Base-by-base conservation (phyloP, 257 asterid genomes). In the Ehretia macrophylla region DNA sequence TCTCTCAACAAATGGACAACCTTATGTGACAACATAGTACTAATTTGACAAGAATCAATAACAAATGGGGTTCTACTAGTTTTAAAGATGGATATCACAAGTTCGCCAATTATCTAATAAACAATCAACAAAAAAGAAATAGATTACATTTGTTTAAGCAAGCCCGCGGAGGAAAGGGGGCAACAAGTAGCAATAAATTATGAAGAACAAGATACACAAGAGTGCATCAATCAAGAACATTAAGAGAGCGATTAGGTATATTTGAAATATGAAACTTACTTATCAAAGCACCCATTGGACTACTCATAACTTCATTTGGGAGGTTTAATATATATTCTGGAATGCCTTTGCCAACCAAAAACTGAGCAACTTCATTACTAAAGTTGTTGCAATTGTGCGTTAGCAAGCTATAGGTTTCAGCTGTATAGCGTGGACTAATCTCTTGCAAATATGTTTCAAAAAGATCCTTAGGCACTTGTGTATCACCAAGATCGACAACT, bases 361-460 rank as follows among this genome's bases (percentile, higher is more conserved):
- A 90, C 82, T 90, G 96, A 35, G 91, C 83, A 77, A 87, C 87
- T 80, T 93, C 99, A 51, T 83, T 90, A 66, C 90, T 93, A 64
- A 93, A 93, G 69, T 93, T 93, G 83, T 93, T 93, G 75, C 99
- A 93, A 63, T 93, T 93, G 69, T 89, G 95, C 35, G 82, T 71
- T 52, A 93, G 56, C 75, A 93, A 71, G 75, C 86, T 93, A 73
- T 93, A 93, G 0, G 88, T 81, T 62, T 85, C 90, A 59, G 95
- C 96, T 14, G 96, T 86, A 69, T 83, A 93, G 32, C 97, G 94
- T 9, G 94, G 90, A 47, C 81, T 69, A 55, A 93, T 89, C 74
- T 89, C 96, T 64, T 81, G 79, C 46, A 93, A 72, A 81, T 93
- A 93, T 69, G 66, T 65, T 62, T 93, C 95, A 47, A 93, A 93